Base-by-base conservation (phyloP, 108 stramenopile species). In the Heterococcus sp. region DNA sequence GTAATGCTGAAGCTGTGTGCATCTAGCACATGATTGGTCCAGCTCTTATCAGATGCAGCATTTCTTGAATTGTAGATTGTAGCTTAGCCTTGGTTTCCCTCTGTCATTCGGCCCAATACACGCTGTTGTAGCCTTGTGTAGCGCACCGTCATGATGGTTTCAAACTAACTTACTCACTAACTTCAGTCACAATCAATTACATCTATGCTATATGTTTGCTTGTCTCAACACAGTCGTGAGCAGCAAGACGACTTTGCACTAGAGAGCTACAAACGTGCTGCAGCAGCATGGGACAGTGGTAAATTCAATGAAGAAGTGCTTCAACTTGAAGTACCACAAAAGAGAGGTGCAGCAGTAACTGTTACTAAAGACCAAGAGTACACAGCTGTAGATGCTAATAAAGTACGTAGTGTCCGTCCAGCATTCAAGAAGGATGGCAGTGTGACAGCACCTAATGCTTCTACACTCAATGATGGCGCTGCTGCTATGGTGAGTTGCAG, bases 361-460 rank as follows among this genome's bases (percentile, higher is more conserved):
- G 82, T 94, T 36, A 73, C 68, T 31, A 65, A 76, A 29, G 97
- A 98, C 84, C 95, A 95, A 76, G 95, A 98, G 83, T 94, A 92
- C 39, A 30, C 65, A 29, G 83, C 89, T 46, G 76, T 94, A 3
- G 90, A 94, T 30, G 71, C 91, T 11, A 92, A 92, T 35, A 93
- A 92, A 74, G 68, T 98, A 32, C 68, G 85, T 5, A 78, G 80
- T 14, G 76, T 94, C 30, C 88, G 87, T 37, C 90, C 95, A 29
- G 97, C 95, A 28, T 98, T 98, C 87, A 84, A 93, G 81, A 84
- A 90, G 31, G 92, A 86, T 66, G 96, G 97, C 39, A 96, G 93
- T 4, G 93, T 98, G 38, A 98, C 97, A 3, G 96, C 97, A n/a
- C 95, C 94, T 1, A 98, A 98, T 85, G 94, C 97, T 3, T 93